A percentile compares a stretch with the other conserved stretches of the same genome.
Conservation (phyloP, 495 filamentous ascomycete genomes). For the Bombardia bombarda region DNA sequence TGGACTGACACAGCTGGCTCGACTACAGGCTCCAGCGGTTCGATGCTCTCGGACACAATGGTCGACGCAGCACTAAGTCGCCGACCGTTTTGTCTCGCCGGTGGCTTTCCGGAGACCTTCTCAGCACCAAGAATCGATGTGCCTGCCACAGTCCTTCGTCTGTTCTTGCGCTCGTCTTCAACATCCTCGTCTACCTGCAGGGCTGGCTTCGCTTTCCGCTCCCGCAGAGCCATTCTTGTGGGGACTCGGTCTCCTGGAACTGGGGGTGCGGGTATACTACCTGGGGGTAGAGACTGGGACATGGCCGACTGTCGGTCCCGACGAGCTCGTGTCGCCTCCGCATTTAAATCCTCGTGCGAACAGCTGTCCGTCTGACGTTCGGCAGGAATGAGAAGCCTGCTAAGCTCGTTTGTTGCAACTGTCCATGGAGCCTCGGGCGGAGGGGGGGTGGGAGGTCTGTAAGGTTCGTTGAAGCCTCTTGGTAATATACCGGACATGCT, state of each 20-base stretch:
- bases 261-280: conserved; percentile 26
- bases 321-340: conserved; percentile 51
- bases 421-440: conserved; percentile 79
- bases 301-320: conserved; percentile 53
- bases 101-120: conserved; percentile 31
- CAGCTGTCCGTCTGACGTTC: conserved; percentile 64
- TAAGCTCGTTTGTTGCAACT: conserved; percentile 69
- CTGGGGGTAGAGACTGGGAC: conserved; percentile 19
- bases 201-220: conserved; percentile 49
- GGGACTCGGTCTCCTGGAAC: conserved; percentile 29
- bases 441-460: conserved; percentile 47
- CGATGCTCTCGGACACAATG: conserved; percentile 18
- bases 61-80: conserved; percentile 34
- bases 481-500: too few relatives aligned
- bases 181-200: conserved; percentile 43
- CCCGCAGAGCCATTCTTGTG: conserved; percentile 63
- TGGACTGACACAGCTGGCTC: too few relatives aligned
- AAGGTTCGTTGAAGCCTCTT: conserved; percentile 20
- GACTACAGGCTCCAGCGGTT: conserved; percentile 4
- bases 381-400: conserved; percentile 70
- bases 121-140: conserved; percentile 38
- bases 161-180: conserved; percentile 43
- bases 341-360: conserved; percentile 65
- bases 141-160: conserved; percentile 61
- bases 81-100: conserved; percentile 19